phyloP scores from a whole-genome alignment of 2,329 filamentous ascomycete species.

The Colletotrichum viniferum region DNA sequence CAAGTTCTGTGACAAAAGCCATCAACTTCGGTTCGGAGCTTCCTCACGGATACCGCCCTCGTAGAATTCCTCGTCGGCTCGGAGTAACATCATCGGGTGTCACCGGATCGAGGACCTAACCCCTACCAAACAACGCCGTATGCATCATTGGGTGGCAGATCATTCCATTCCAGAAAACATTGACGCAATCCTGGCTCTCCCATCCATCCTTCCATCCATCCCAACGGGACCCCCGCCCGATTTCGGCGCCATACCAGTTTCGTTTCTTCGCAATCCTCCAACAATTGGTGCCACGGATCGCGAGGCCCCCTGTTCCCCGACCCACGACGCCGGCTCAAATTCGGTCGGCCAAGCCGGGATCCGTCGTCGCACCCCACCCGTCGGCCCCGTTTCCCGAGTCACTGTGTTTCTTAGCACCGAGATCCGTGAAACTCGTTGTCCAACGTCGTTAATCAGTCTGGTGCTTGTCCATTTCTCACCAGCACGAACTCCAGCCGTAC shows the following conservation, averaged over 20 bases:
- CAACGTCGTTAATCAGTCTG: not conserved
- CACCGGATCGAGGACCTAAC: not conserved
- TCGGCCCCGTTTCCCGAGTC: not conserved
- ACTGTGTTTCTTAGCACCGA: not conserved
- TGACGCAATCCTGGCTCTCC: not conserved
- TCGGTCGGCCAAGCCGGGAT: conserved; percentile 7
- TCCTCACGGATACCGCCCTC: not conserved
- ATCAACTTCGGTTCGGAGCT: not conserved
- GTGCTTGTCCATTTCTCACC: not conserved
- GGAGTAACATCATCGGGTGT: not conserved
- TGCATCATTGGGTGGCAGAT: not conserved
- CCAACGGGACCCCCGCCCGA: not conserved
- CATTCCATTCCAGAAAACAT: not conserved
- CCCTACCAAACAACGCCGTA: not conserved
- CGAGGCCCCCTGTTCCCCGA: not conserved
- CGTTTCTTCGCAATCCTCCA: not conserved
- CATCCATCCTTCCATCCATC: not conserved
- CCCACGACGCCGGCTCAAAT: not conserved
- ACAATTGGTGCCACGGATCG: not conserved
- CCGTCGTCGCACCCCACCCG: not conserved
- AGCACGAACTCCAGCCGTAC: not conserved
- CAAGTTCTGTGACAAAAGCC: not conserved
- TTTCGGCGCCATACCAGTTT: not conserved
- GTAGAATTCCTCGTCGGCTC: not conserved
- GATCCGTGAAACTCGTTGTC: not conserved